These are phyloP conservation scores for Verbascum thapsus DNA, from an alignment of 257 asterid species.

Conservation along the genomic window DNA sequence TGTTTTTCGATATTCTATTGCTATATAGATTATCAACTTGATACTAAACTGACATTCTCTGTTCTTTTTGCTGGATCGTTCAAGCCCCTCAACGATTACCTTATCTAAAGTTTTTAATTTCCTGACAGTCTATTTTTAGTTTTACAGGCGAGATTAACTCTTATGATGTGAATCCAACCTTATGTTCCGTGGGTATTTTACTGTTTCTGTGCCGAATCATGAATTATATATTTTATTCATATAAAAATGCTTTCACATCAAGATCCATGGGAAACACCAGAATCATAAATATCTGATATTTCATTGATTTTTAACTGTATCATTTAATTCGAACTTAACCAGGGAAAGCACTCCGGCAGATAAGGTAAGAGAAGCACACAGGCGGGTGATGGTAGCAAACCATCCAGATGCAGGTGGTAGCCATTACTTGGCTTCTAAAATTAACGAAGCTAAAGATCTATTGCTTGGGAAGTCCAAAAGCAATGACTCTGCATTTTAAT, in stretches of 20 bases:
- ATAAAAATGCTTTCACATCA: not conserved
- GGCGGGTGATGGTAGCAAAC: slow-evolving; percentile 91
- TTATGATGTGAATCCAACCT: not conserved
- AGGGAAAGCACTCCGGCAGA: slow-evolving; percentile 76
- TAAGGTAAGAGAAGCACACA: slow-evolving; percentile 86
- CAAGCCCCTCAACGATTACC: no score
- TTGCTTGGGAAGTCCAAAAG: slow-evolving; percentile 69
- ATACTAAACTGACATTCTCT: no score
- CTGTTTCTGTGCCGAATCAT: not conserved
- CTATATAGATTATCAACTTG: no score
- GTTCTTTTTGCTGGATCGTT: no score
- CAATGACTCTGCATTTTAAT: slow-evolving; percentile 68
- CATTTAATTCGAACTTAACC: slow-evolving; percentile 5
- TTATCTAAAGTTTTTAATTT: not conserved
- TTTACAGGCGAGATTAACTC: not conserved
- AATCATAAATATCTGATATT: not conserved
- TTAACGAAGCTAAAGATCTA: slow-evolving; percentile 82
- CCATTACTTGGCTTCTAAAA: slow-evolving; percentile 88
- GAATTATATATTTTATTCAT: not conserved
- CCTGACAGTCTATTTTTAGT: not conserved
- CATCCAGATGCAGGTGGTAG: slow-evolving; percentile 99
- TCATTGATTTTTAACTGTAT: no score
- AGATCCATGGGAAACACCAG: slow-evolving; percentile 2
- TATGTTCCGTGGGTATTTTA: not conserved
- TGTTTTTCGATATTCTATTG: no score